phyloP scores from a whole-genome alignment of 1,139 yeast species.

The Candida sp. region DNA sequence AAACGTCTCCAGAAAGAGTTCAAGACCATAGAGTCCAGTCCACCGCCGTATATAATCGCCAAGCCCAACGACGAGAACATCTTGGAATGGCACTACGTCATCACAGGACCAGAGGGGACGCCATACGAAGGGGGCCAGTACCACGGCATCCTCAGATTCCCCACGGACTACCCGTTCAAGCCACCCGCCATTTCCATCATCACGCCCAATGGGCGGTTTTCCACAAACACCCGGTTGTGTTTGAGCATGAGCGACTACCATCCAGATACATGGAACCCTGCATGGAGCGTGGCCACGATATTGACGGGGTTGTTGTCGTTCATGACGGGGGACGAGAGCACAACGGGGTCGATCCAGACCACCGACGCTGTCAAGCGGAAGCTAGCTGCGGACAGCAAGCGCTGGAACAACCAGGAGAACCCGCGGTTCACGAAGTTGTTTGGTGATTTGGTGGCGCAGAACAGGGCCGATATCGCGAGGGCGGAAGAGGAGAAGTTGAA shows the following conservation, averaged over 20 bases:
- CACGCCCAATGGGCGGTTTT: conserved; percentile 86
- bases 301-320: conserved; percentile 85
- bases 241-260: conserved; percentile 91
- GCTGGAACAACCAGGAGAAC: conserved; percentile 66
- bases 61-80: conserved; percentile 83
- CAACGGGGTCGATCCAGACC: conserved; percentile 44
- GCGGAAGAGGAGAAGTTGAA: conserved; percentile 11
- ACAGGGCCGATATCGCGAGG: conserved; percentile 32
- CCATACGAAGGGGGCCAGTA: conserved; percentile 89
- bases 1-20: conserved; percentile 77
- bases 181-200: conserved; percentile 93
- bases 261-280: conserved; percentile 95
- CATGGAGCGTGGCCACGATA: conserved; percentile 92
- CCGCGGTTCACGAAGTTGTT: conserved; percentile 63
- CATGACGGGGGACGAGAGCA: conserved; percentile 64
- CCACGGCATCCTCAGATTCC: conserved; percentile 86
- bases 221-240: conserved; percentile 80
- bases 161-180: conserved; percentile 87
- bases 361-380: conserved; percentile 39
- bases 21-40: conserved; percentile 69
- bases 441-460: conserved; percentile 65
- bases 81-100: conserved; percentile 77
- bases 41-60: conserved; percentile 85
- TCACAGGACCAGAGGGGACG: conserved; percentile 86
- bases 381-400: conserved; percentile 55